Evolutionary conservation across 352 stramenopile species (phyloP).

Genomic region (Phytopythium montanum): DNA sequence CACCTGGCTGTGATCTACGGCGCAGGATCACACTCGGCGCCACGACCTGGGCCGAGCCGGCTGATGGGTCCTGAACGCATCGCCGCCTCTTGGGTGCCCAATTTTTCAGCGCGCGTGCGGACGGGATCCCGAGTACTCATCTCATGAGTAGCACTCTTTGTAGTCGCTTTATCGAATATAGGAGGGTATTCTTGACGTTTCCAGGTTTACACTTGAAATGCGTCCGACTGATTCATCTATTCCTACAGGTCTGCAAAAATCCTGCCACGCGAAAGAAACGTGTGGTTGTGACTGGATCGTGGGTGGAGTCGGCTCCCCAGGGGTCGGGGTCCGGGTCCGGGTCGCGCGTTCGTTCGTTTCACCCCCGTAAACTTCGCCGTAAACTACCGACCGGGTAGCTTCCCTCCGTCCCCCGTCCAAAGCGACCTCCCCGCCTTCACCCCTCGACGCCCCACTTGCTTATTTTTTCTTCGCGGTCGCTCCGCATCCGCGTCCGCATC

Average conservation of each 20-base stretch:
- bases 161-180: neutral
- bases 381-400: neutral
- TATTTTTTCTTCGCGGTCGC: slow-evolving; percentile 1
- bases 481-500: too few relatives aligned
- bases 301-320: neutral
- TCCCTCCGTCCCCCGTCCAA: too few relatives aligned
- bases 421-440: neutral
- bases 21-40: too few relatives aligned
- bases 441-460: neutral
- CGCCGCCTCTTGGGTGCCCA: slow-evolving; percentile 1
- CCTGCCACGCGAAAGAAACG: slow-evolving; percentile 2
- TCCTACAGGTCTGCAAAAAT: neutral
- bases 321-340: neutral
- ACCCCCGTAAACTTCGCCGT: neutral
- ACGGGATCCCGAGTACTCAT: neutral
- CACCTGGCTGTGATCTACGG: neutral
- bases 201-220: neutral
- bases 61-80: neutral
- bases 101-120: neutral
- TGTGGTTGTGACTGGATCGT: neutral
- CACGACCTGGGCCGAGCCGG: too few relatives aligned
- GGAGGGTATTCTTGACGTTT: too few relatives aligned
- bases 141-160: too few relatives aligned
- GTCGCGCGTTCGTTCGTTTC: neutral
- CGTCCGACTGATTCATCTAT: neutral